These are phyloP conservation scores for Apocynum venetum DNA, from an alignment of 257 asterid species.

Conservation along the genomic window DNA sequence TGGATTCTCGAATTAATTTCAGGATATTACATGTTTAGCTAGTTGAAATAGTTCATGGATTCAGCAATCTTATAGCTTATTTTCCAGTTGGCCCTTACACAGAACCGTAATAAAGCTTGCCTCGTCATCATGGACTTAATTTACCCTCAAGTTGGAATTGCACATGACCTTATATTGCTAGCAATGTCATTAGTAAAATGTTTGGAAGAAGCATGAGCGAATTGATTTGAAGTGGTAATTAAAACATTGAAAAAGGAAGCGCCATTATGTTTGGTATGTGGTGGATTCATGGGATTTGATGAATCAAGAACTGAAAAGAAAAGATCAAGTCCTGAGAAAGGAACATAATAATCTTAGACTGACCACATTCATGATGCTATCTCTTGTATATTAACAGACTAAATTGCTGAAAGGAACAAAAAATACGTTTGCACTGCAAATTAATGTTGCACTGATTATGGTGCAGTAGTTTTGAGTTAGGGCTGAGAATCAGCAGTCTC, in stretches of 20 bases:
- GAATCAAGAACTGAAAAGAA: background rate
- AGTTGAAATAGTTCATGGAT: background rate
- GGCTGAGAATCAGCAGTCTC: background rate
- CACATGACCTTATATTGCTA: background rate
- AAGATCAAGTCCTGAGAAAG: background rate
- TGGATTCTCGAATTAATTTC: background rate
- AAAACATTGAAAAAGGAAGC: background rate
- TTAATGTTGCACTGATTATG: background rate
- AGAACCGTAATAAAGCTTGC: background rate
- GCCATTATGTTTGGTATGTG: background rate
- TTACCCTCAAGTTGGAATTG: background rate
- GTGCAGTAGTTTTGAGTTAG: background rate
- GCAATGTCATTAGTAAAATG: background rate
- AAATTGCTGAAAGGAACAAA: background rate
- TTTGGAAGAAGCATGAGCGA: background rate
- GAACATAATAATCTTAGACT: background rate
- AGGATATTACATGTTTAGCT: background rate
- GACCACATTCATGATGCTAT: background rate
- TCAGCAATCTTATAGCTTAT: background rate
- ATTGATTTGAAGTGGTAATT: background rate
- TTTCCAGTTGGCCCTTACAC: background rate
- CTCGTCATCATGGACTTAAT: background rate
- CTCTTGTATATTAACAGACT: background rate
- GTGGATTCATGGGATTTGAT: background rate
- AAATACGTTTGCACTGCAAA: background rate